Base-by-base conservation (phyloP, 2,329 filamentous ascomycete species). In the Myriosclerotinia scirpicola region DNA sequence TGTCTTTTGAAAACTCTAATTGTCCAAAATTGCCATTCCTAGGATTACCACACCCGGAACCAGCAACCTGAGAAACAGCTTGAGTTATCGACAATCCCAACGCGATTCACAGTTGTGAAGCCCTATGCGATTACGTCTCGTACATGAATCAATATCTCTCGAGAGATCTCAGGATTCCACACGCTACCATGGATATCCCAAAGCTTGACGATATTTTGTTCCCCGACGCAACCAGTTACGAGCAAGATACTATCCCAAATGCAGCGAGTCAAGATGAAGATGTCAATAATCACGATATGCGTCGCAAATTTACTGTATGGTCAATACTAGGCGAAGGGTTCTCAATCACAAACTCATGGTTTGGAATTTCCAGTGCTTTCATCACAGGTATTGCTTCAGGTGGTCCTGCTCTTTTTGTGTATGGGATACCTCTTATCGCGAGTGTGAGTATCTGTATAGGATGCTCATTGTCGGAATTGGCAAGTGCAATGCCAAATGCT, bases 401-500 rank as follows among this genome's bases (percentile, higher is more conserved):
- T 17, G 64, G 64, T 9, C 64, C 64, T 40, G 64, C 64, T 34
- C 48, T 65, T 17, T 65, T 65, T 61, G 64, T 65, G 3, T 65
- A 65, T 40, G 64, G 64, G 1, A 61, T 65, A 46, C 64, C 64
- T 11, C 38, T 65, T 4, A 50, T 65, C 20, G 64, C 64, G 7
- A 26, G 26, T 1, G 40, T 65, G n/a, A 60, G 54, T 30, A 5
- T 65, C 6, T 65, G 55, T 20, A 53, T 65, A 20, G 64, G 64
- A 44, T 52, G 54, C 17, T 65, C 64, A 42, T 52, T 65, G 17
- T 65, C 64, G 17, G 64, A 65, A 48, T 20, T 65, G 38, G 64
- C 55, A 20, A 65, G 64, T 61, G 54, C 64, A 15, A 65, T 65
- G 64, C 64, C 64, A 34, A 61, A 65, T 38, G 64, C 64, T 61